phyloP scores from a whole-genome alignment of 306 rosid species.

The Casuarina cunninghamiana region DNA sequence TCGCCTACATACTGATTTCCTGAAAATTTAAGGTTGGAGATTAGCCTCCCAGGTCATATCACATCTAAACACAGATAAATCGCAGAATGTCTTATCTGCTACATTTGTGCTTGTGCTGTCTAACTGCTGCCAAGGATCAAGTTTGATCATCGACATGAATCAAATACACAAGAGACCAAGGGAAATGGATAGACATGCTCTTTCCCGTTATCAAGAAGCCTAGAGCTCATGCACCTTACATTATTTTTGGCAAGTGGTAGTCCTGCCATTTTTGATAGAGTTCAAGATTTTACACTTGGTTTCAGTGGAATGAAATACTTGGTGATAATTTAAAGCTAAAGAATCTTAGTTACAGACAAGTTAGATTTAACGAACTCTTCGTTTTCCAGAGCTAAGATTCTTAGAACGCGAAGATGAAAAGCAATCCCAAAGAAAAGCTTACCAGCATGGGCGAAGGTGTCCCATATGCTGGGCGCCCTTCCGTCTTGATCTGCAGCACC shows the following conservation, averaged over 20 bases:
- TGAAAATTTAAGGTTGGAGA: neutral
- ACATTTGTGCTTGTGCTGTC: neutral
- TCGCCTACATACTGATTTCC: neutral
- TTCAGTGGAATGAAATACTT: too few relatives aligned
- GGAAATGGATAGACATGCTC: neutral
- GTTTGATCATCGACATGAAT: neutral
- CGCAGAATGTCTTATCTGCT: neutral
- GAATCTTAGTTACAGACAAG: too few relatives aligned
- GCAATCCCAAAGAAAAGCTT: neutral
- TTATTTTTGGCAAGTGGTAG: neutral
- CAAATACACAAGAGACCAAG: neutral
- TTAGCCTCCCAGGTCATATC: neutral
- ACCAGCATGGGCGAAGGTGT: slow-evolving; percentile 27
- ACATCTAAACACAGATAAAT: neutral
- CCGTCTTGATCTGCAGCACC: slow-evolving; percentile 47
- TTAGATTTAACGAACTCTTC: too few relatives aligned
- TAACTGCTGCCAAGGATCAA: neutral
- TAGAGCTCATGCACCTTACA: neutral
- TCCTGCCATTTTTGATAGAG: neutral
- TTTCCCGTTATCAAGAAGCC: neutral
- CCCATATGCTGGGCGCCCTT: slow-evolving; percentile 29
- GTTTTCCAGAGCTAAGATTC: too few relatives aligned
- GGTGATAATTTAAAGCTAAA: too few relatives aligned
- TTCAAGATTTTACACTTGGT: too few relatives aligned
- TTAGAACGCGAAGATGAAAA: neutral